Evolutionary conservation across 495 filamentous ascomycete genomes (phyloP), one percentile per base, ranked within the genome.

Genomic region (Hypoxylon subgilvum): DNA sequence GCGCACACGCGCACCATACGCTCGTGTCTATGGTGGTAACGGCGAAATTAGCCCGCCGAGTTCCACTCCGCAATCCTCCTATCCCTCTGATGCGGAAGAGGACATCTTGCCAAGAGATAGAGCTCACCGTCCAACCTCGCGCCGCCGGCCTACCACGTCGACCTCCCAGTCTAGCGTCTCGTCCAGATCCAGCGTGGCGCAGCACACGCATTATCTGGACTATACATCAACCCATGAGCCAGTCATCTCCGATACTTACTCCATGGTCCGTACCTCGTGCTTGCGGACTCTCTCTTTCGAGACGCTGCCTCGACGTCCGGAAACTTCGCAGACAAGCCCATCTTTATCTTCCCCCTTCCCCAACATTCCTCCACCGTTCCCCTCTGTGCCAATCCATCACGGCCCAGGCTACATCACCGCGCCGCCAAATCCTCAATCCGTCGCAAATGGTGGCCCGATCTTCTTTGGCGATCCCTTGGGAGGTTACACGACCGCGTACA

Each of bases 401-500:
- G 57, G 61, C 7, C 69, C 61, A 1, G 63, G 66, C 3, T 71
- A 67, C 32, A 66, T 70, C 13, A 67, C 67, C 7, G 74, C 63
- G 63, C 68, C 66, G 32, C 70, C 57, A 53, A 75, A 52, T 42
- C 70, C 51, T 2, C 67, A 70, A 42, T 68, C 67, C 18, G 72
- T 75, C 6, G 69, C 72, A 0, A 82, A 78, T 17, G 79, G 80
- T 12, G 92, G 92, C 0, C 89, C 90, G 8, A 80, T 97, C 32
- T 90, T 90, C 63, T 97, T 96, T 59, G 91, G 91, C 18, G 92
- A 96, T 62, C 80, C 87, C 2, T 73, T 81, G 0, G 84, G 87
- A 2, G 93, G 92, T 36, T 95, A 93, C 73, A 96, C 92, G 2
- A 93, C 93, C 8, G 92, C 92, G 52, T 96, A 90, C 70, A 88